Evolutionary conservation across 2,329 filamentous ascomycete species (phyloP).

Genomic region (Rhytidhysteron rufulum): DNA sequence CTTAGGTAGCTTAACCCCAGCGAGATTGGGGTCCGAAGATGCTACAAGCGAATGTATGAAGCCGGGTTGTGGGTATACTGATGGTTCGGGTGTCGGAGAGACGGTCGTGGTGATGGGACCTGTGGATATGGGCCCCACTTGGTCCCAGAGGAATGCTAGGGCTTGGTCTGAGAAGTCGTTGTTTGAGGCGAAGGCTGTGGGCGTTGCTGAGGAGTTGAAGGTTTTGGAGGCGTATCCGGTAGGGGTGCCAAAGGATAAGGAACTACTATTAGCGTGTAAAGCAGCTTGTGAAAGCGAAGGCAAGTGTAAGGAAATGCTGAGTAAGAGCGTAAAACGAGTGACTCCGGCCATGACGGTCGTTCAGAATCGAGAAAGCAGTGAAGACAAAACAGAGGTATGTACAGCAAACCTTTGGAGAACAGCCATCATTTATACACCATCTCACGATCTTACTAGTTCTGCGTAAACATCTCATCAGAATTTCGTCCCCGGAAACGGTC

Average conservation of each 20-base stretch:
- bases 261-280: constrained; percentile 16
- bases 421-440: too few species aligned
- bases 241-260: constrained; percentile 26
- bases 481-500: too few species aligned
- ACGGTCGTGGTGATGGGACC: constrained; percentile 43
- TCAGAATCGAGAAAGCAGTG: too few species aligned
- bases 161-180: constrained; percentile 46
- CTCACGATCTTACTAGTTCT: too few species aligned
- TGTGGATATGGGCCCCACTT: constrained; percentile 40
- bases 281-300: constrained; percentile 7
- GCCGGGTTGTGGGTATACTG: constrained; percentile 35
- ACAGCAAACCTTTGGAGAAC: not conserved
- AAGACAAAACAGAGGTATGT: too few species aligned
- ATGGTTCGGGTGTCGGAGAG: constrained; percentile 41
- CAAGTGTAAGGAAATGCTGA: constrained; percentile 13
- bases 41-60: constrained; percentile 43
- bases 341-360: too few species aligned
- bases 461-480: too few species aligned
- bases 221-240: constrained; percentile 33
- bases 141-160: constrained; percentile 44
- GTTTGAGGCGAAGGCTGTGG: constrained; percentile 39
- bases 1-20: constrained; percentile 36
- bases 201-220: constrained; percentile 42
- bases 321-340: constrained; percentile 1
- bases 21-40: constrained; percentile 27